Evolutionary conservation across 2,329 filamentous ascomycete species (phyloP).

Genomic region (Fusarium oligoseptatum): DNA sequence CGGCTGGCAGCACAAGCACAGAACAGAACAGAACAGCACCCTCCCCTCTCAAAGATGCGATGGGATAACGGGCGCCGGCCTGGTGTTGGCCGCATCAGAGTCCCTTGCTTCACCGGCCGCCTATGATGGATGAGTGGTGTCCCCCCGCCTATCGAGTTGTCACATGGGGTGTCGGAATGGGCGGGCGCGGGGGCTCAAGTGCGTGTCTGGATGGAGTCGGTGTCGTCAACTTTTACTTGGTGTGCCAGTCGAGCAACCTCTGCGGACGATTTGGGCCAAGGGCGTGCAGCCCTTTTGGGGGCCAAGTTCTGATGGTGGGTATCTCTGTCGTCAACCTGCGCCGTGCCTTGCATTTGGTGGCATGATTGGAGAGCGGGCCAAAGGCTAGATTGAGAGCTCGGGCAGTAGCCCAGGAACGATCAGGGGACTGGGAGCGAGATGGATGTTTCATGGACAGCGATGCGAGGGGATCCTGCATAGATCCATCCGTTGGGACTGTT

Average conservation of each 20-base stretch:
- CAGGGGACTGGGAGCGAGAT: conserved; percentile 29
- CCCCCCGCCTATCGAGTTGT: conserved; percentile 42
- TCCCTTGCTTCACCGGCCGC: conserved; percentile 46
- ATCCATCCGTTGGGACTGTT: not conserved
- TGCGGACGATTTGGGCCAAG: conserved; percentile 21
- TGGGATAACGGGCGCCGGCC: not conserved
- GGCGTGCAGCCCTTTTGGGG: conserved; percentile 30
- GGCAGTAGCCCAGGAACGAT: conserved; percentile 44
- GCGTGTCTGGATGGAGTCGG: conserved; percentile 25
- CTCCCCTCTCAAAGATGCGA: not conserved
- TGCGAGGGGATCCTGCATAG: conserved; percentile 7
- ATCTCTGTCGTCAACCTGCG: conserved; percentile 47
- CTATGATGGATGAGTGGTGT: conserved; percentile 34
- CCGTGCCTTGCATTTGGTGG: conserved; percentile 49
- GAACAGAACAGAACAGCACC: not conserved
- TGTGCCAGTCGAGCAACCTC: conserved; percentile 29
- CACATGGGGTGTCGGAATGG: conserved; percentile 45
- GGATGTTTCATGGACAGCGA: conserved; percentile 23
- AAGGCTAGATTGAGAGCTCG: conserved; percentile 37
- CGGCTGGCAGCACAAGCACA: not conserved
- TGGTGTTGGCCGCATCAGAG: conserved; percentile 26
- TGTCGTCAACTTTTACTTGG: conserved; percentile 36
- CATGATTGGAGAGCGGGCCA: conserved; percentile 44
- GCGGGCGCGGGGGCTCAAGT: conserved; percentile 37
- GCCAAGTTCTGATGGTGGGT: conserved; percentile 36